Percentiles rank a stretch among this genome's conserved stretches.
phyloP scores from a whole-genome alignment of 2,329 filamentous ascomycete genomes.

The Colletotrichum liaoningense region DNA sequence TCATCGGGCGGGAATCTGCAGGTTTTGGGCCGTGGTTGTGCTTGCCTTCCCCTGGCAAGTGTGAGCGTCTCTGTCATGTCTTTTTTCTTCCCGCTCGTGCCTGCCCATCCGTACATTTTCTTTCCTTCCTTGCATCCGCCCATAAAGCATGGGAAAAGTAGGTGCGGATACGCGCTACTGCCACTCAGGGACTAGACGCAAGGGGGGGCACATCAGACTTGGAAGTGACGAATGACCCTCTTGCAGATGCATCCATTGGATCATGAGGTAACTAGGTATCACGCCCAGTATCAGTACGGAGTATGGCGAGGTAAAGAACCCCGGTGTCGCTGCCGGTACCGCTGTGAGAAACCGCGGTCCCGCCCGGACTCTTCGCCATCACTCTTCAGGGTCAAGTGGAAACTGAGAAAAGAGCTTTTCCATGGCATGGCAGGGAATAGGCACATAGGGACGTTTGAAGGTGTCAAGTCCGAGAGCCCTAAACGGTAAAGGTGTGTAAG shows the following conservation, averaged over 20 bases:
- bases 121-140: background rate
- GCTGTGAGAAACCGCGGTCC: background rate
- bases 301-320: background rate
- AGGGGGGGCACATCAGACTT: constrained; percentile 8
- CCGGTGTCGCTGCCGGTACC: background rate
- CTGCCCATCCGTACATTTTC: background rate
- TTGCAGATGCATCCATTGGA: constrained; percentile 28
- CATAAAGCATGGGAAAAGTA: background rate
- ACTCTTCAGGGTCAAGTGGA: background rate
- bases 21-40: constrained; percentile 33
- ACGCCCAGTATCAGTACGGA: too few relatives aligned
- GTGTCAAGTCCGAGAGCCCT: constrained; percentile 2
- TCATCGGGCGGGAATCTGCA: constrained; percentile 32
- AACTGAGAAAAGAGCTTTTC: background rate
- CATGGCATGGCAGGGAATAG: background rate
- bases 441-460: background rate
- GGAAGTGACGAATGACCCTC: constrained; percentile 33
- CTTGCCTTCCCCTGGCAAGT: background rate
- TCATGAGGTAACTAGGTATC: constrained; percentile 19
- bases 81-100: constrained; percentile 4
- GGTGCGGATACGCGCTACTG: constrained; percentile 14
- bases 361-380: background rate
- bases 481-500: background rate
- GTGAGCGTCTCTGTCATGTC: constrained; percentile 5
- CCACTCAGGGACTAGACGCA: constrained; percentile 3